Conservation (phyloP, 2,329 filamentous ascomycete species). For the Xylaria sp. region DNA sequence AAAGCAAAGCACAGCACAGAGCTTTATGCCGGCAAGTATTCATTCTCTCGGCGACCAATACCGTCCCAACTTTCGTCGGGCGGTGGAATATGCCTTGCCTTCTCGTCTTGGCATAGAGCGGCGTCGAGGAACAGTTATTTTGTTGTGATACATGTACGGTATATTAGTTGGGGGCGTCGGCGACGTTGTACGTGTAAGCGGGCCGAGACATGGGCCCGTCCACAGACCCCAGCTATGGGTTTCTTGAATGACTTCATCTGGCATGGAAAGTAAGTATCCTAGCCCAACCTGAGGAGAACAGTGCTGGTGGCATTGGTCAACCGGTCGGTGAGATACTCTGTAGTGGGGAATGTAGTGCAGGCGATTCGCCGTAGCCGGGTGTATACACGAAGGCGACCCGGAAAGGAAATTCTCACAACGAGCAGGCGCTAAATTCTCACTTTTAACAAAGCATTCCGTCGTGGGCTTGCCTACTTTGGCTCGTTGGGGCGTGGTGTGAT, state of each 20-base stretch:
- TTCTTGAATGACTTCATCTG: background rate
- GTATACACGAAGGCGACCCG: background rate
- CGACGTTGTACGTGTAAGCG: background rate
- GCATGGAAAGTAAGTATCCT: too few species aligned
- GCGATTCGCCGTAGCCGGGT: background rate
- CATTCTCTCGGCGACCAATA: background rate
- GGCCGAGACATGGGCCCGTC: background rate
- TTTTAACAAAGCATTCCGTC: too few species aligned
- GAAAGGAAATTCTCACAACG: too few species aligned
- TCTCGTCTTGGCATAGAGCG: background rate
- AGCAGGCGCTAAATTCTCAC: too few species aligned
- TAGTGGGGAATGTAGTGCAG: background rate
- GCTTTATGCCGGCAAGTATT: background rate
- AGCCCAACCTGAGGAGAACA: too few species aligned
- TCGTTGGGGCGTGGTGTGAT: conserved; percentile 2
- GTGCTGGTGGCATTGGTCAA: background rate
- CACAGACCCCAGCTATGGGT: background rate
- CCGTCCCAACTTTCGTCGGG: background rate
- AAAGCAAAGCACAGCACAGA: background rate
- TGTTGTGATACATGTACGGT: background rate
- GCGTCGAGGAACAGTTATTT: background rate
- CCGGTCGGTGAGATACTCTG: background rate
- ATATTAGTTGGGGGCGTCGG: background rate
- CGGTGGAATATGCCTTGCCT: conserved; percentile 12
- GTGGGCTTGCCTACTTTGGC: background rate